phyloP scores from a whole-genome alignment of 495 filamentous ascomycete genomes.

The Neurospora sp. region DNA sequence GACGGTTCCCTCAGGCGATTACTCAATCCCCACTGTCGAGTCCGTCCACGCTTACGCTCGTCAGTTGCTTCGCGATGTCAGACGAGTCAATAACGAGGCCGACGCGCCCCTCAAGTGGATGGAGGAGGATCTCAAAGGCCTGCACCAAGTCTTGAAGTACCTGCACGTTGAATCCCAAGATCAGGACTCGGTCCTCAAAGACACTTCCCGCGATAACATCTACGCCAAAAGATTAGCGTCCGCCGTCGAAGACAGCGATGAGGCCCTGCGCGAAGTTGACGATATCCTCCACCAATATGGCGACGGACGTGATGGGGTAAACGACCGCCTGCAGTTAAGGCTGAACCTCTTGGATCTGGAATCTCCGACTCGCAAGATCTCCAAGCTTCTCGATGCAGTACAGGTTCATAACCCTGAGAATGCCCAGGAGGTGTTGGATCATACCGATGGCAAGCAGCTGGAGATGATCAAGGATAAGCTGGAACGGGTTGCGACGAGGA shows the following conservation, averaged over 20 bases:
- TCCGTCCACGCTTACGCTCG: conserved; percentile 32
- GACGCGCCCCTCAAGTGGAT: conserved; percentile 27
- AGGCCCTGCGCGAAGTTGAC: conserved; percentile 37
- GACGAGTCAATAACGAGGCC: conserved; percentile 19
- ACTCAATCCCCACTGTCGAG: conserved; percentile 25
- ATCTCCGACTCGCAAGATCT: conserved; percentile 32
- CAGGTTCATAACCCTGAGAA: conserved; percentile 32
- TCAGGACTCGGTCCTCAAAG: conserved; percentile 37
- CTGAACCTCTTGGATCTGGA: conserved; percentile 26
- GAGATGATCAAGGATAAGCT: conserved; percentile 41
- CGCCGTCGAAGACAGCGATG: conserved; percentile 40
- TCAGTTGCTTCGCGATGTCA: conserved; percentile 11
- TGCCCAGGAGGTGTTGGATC: conserved; percentile 14
- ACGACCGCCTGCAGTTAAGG: conserved; percentile 16
- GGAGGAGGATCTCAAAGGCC: conserved; percentile 27
- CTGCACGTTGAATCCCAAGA: conserved; percentile 40
- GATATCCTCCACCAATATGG: conserved; percentile 33
- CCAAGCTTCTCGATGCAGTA: conserved; percentile 38
- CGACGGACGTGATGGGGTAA: conserved; percentile 5
- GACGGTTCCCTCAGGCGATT: conserved; percentile 1
- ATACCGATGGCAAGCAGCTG: conserved; percentile 18
- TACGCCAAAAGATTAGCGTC: conserved; percentile 33
- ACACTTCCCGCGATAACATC: conserved; percentile 13
- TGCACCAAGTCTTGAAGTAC: conserved; percentile 39
- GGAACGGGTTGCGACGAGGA: conserved; percentile 37